Percentiles rank a stretch among this genome's conserved stretches.
Conservation (phyloP, 108 stramenopile species). For the Skeletonema menzelii region DNA sequence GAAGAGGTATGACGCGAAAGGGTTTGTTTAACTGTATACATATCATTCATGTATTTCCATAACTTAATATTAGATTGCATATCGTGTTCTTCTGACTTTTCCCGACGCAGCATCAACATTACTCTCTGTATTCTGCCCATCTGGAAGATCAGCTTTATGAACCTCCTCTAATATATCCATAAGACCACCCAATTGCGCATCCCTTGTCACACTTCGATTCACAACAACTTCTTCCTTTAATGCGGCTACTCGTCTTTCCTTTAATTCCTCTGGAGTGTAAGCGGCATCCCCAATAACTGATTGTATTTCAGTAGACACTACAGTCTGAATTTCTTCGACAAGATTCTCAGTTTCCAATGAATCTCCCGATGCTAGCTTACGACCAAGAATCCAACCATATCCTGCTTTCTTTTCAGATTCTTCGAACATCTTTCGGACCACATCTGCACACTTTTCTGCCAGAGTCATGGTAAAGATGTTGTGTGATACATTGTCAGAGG, state of each 20-base stretch:
- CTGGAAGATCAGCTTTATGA: constrained; percentile 28
- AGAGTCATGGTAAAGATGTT: constrained; percentile 16
- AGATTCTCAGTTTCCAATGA: constrained; percentile 28
- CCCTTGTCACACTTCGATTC: not conserved
- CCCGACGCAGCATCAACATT: not conserved
- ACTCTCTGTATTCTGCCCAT: constrained; percentile 12
- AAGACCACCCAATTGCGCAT: constrained; percentile 30
- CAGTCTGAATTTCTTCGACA: constrained; percentile 11
- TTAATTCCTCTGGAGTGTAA: constrained; percentile 24
- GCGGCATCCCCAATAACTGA: constrained; percentile 31
- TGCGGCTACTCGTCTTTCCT: constrained; percentile 30
- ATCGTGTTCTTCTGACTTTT: constrained; percentile 36
- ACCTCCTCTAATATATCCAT: constrained; percentile 40
- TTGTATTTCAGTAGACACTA: constrained; percentile 23
- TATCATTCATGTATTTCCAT: not conserved
- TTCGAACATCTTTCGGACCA: constrained; percentile 14
- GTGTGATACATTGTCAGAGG: not conserved
- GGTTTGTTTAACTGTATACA: not conserved
- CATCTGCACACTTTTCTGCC: constrained; percentile 27
- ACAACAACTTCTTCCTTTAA: constrained; percentile 9
- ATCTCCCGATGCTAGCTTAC: constrained; percentile 35
- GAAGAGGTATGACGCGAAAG: not conserved
- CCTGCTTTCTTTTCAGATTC: constrained; percentile 29
- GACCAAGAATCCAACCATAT: constrained; percentile 39
- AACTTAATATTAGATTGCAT: constrained; percentile 32